Percentiles rank a stretch among this genome's conserved stretches.
Conservation (phyloP, 73 alveolate species). For the Paramecium tetraurelia region DNA sequence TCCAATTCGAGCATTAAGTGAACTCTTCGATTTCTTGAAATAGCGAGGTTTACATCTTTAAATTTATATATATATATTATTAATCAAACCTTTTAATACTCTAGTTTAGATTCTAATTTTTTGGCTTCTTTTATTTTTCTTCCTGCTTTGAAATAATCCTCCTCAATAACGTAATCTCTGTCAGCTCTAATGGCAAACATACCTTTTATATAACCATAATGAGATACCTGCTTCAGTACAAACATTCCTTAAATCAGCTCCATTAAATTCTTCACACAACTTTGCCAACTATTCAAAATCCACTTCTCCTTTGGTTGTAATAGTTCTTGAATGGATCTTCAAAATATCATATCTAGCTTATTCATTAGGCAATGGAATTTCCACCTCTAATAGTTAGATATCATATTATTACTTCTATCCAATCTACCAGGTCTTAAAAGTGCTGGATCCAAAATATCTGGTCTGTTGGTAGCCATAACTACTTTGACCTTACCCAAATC, state of each 20-base stretch:
- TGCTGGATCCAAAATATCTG: constrained; percentile 99
- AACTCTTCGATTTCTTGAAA: constrained; percentile 3
- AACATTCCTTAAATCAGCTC: constrained; percentile 99
- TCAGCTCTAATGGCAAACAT: constrained; percentile 99
- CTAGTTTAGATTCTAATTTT: constrained; percentile 94
- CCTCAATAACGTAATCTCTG: constrained; percentile 97
- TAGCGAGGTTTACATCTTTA: not conserved
- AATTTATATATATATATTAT: not conserved
- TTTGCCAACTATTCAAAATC: constrained; percentile 85
- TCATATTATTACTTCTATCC: constrained; percentile 81
- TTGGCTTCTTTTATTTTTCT: constrained; percentile 96
- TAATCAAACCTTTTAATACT: constrained; percentile 85
- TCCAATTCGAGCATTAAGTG: not conserved
- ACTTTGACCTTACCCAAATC: constrained; percentile 98
- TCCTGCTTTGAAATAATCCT: constrained; percentile 99
- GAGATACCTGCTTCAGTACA: constrained; percentile 94
- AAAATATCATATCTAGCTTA: constrained; percentile 91
- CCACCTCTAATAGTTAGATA: constrained; percentile 72
- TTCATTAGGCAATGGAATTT: constrained; percentile 99
- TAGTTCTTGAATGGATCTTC: constrained; percentile 95
- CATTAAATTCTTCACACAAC: constrained; percentile 97
- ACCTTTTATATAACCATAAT: constrained; percentile 59
- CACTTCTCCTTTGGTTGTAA: constrained; percentile 98
- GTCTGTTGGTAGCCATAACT: constrained; percentile 99
- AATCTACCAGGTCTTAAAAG: constrained; percentile 99